Conservation (phyloP, 257 asterid genomes). For the Gardenia jasminoides region DNA sequence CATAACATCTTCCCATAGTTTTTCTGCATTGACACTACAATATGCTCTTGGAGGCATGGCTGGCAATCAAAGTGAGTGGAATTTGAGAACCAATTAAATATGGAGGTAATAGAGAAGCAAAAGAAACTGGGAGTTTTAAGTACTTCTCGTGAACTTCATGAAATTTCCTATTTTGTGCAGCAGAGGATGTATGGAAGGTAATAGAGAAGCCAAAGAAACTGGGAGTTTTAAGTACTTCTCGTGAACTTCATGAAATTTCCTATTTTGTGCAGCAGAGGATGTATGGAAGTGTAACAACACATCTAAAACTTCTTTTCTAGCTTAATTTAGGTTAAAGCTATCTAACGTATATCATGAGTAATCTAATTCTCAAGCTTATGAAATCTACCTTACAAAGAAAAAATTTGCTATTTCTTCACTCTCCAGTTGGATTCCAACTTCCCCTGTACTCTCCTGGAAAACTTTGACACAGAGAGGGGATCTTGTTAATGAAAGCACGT, state of each 20-base stretch:
- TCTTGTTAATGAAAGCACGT: too few species aligned
- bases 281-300: too few species aligned
- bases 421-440: neutral
- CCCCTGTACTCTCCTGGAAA: neutral
- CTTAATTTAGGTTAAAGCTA: neutral
- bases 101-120: neutral
- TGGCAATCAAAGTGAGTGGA: neutral
- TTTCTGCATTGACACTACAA: too few species aligned
- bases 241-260: neutral
- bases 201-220: too few species aligned
- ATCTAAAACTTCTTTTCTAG: neutral
- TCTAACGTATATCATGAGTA: neutral
- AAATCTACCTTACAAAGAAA: neutral
- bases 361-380: neutral
- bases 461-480: neutral
- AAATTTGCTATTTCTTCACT: too few species aligned
- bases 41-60: too few species aligned
- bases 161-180: neutral
- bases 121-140: neutral
- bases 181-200: too few species aligned
- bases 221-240: neutral
- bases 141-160: neutral
- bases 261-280: neutral
- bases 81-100: neutral
- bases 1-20: too few species aligned